Percentiles rank a stretch among this genome's conserved stretches.
Evolutionary conservation across 2,329 filamentous ascomycete genomes (phyloP).

Genomic region (Hawksworthiomyces lignivorus): DNA sequence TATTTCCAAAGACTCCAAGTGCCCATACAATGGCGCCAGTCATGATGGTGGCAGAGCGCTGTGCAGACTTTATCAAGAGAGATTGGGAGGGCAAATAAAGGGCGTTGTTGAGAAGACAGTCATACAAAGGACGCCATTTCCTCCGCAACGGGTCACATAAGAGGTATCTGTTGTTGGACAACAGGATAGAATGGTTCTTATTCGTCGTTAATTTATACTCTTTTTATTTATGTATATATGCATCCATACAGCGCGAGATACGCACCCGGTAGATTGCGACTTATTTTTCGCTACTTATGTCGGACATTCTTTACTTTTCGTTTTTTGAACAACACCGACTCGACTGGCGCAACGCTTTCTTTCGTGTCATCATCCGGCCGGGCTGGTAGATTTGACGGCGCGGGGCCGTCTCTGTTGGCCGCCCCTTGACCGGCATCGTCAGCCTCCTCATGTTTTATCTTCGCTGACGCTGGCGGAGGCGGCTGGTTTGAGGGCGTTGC

Average conservation of each 20-base stretch:
- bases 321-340: slow-evolving; percentile 66
- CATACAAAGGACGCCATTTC: too few relatives aligned
- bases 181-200: too few relatives aligned
- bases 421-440: not conserved
- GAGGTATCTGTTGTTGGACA: too few relatives aligned
- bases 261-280: too few relatives aligned
- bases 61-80: slow-evolving; percentile 22
- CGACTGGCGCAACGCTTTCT: slow-evolving; percentile 10
- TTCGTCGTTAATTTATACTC: too few relatives aligned
- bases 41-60: slow-evolving; percentile 25
- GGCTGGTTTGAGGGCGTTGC: not conserved
- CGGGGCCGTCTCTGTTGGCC: too few relatives aligned
- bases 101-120: too few relatives aligned
- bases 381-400: not conserved
- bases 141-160: too few relatives aligned
- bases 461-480: not conserved
- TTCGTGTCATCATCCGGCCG: not conserved
- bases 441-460: slow-evolving; percentile 2
- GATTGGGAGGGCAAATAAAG: slow-evolving; percentile 11
- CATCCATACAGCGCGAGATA: too few relatives aligned
- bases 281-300: slow-evolving; percentile 40
- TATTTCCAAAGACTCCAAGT: slow-evolving; percentile 23
- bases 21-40: slow-evolving; percentile 23
- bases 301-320: slow-evolving; percentile 61
- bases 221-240: too few relatives aligned